A percentile compares a stretch with the other conserved stretches of the same genome.
Evolutionary conservation across 805 yeast genomes (phyloP).

Genomic region (Schizosaccharomyces japonicus): DNA sequence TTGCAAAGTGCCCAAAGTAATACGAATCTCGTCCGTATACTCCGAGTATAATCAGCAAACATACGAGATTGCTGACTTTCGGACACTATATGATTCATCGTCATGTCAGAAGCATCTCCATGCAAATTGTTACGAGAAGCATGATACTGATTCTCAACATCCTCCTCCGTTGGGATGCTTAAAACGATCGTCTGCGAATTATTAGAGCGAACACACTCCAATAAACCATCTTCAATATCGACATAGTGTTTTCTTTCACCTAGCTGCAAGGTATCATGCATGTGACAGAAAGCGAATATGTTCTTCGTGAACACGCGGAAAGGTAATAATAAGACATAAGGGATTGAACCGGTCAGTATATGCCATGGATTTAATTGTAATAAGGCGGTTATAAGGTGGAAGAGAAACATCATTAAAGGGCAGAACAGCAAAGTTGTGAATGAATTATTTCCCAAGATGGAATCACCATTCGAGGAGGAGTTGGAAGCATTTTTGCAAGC

Average conservation of each 20-base stretch:
- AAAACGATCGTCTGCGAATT: no score
- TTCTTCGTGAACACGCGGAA: conserved; percentile 75
- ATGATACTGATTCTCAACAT: no score
- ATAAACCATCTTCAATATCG: no score
- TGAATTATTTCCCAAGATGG: conserved; percentile 39
- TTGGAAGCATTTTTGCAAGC: background rate
- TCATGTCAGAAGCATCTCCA: no score
- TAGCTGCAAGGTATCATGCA: conserved; percentile 93
- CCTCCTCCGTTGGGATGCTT: no score
- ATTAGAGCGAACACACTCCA: no score
- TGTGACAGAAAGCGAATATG: conserved; percentile 86
- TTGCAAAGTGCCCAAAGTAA: conserved; percentile 55
- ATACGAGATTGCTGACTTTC: conserved; percentile 50
- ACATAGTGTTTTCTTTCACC: no score
- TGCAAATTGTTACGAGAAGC: no score
- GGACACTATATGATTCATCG: no score
- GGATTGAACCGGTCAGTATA: conserved; percentile 68
- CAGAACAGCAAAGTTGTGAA: conserved; percentile 79
- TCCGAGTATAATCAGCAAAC: conserved; percentile 68
- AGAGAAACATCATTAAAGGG: conserved; percentile 54
- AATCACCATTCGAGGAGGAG: conserved; percentile 14
- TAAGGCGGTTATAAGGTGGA: conserved; percentile 57
- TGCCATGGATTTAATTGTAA: conserved; percentile 79
- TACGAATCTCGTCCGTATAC: conserved; percentile 71
- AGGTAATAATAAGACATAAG: conserved; percentile 65